Evolutionary conservation across 768 basidiomycete genomes (phyloP), one percentile per base, ranked within the genome.

Genomic region (Russula virescens): DNA sequence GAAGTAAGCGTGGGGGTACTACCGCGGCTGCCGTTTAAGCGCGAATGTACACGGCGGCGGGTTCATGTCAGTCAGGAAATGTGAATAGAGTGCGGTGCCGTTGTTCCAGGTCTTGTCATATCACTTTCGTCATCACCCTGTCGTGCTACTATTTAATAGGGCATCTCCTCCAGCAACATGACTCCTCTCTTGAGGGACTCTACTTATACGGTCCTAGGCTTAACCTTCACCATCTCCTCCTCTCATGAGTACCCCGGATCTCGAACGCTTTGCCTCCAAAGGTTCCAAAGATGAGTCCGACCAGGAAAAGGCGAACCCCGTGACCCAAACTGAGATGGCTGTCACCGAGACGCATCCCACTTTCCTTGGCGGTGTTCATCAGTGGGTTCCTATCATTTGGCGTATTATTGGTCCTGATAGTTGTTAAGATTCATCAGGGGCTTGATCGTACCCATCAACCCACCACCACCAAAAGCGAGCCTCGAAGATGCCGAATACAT

Each of bases 401-500:
- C 38, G 5, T 14, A 1, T 19, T 21, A 2, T 18, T 35, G 0
- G 16, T 19, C 26, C 48, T 28, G 31, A 48, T 16, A 2, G 5
- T 18, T 31, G 23, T 42, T 26, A 35, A 68, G 68, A 31, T 63
- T 59, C 21, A 8, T 68, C 38, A 66, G 60, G 21, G 61, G 67
- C 8, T 46, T 68, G 11, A 7, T 66, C 5, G 43, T 66, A 19
- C 67, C 61, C 9, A 55, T 60, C 38, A 64, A 74, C 14, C 70
- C 74, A 6, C 75, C 79, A 3, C 77, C 77, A 2, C 75, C 87
- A 1, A 79, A 76, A 60, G 68, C 68, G 8, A 85, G 85, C 3
- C 71, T 89, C 2, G 81, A 87, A 51, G 84, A 87, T 59, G 81
- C 87, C 2, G 71, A 73, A 2, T 66, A 83, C 11, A 83, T 85